These are phyloP conservation scores for Malbranchea zuffiana DNA, from an alignment of 2,329 filamentous ascomycete species.

Conservation along the genomic window DNA sequence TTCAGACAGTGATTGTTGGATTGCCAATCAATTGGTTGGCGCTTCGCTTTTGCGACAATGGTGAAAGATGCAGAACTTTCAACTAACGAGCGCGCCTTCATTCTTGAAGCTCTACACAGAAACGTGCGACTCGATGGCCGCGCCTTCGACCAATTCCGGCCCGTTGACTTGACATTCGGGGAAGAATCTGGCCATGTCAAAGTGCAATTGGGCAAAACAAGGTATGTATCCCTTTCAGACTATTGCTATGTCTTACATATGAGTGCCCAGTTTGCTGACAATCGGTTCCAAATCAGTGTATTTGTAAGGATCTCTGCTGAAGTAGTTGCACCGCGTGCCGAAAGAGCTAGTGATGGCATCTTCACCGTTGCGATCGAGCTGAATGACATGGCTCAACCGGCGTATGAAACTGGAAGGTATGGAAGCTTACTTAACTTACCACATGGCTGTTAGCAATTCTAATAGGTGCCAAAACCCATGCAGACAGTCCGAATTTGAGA, in stretches of 20 bases:
- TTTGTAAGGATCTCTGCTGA: slow-evolving; percentile 78
- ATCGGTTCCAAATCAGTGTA: slow-evolving; percentile 44
- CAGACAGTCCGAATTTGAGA: slow-evolving; percentile 70
- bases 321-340: slow-evolving; percentile 71
- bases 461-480: slow-evolving; percentile 3
- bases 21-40: no score
- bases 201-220: slow-evolving; percentile 79
- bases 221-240: slow-evolving; percentile 40
- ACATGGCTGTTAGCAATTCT: slow-evolving; percentile 3
- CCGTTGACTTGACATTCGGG: slow-evolving; percentile 68
- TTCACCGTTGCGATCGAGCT: slow-evolving; percentile 89
- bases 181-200: slow-evolving; percentile 86
- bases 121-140: slow-evolving; percentile 77
- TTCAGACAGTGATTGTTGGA: no score
- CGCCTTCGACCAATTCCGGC: slow-evolving; percentile 65
- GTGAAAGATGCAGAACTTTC: slow-evolving; percentile 53
- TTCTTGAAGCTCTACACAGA: slow-evolving; percentile 70
- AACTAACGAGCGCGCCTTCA: slow-evolving; percentile 75
- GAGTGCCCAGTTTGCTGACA: slow-evolving; percentile 1
- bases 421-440: slow-evolving; percentile 15
- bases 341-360: slow-evolving; percentile 88
- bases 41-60: no score
- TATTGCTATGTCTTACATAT: slow-evolving; percentile 13
- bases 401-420: slow-evolving; percentile 72
- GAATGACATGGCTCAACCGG: slow-evolving; percentile 80